phyloP scores from a whole-genome alignment of 371 early-diverging fungal species.

The Actinomucor elegans region DNA sequence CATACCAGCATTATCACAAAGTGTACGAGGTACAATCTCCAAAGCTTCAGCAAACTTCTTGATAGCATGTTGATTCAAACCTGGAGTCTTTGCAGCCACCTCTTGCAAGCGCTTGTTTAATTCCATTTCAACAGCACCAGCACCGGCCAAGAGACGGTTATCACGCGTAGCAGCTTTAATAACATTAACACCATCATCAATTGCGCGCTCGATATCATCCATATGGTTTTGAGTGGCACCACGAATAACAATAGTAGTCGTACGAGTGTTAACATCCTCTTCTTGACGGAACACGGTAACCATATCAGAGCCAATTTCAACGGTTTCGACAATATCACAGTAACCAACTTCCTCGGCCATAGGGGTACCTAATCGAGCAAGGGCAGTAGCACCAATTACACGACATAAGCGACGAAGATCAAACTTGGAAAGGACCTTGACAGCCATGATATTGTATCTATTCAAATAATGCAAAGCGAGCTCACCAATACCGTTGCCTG shows the following conservation, averaged over 20 bases:
- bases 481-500: constrained; percentile 90
- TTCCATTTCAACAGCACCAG: constrained; percentile 96
- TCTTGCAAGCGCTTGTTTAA: constrained; percentile 74
- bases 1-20: constrained; percentile 96
- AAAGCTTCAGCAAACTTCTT: constrained; percentile 96
- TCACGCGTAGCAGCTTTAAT: constrained; percentile 94
- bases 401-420: constrained; percentile 95
- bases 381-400: constrained; percentile 90
- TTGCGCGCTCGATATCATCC: constrained; percentile 97
- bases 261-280: constrained; percentile 68
- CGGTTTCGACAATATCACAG: constrained; percentile 93
- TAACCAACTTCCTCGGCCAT: constrained; percentile 96
- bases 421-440: constrained; percentile 94
- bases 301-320: constrained; percentile 96
- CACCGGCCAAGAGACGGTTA: constrained; percentile 88
- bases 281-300: constrained; percentile 96
- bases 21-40: constrained; percentile 93
- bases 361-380: constrained; percentile 94
- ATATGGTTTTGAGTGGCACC: constrained; percentile 97
- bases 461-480: constrained; percentile 94
- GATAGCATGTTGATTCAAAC: constrained; percentile 95
- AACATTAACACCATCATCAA: constrained; percentile 98
- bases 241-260: constrained; percentile 95
- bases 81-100: constrained; percentile 87
- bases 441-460: constrained; percentile 86